A percentile compares a stretch with the other conserved stretches of the same genome.
Conservation (phyloP, 257 asterid genomes). For the Cynanchum wilfordii region DNA sequence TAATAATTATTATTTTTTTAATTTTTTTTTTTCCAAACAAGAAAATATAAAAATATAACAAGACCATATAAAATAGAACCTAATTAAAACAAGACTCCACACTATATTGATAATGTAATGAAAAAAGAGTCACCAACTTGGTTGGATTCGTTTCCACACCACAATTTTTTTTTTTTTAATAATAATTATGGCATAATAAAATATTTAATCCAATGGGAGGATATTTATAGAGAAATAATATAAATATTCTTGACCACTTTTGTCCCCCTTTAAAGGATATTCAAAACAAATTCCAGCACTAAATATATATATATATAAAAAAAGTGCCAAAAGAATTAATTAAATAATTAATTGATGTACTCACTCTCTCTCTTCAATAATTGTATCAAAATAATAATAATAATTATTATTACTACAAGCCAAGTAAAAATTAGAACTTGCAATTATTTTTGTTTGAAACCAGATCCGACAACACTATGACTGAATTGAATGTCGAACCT, state of each 20-base stretch:
- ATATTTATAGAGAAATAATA: neutral
- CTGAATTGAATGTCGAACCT: no score
- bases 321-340: no score
- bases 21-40: no score
- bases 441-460: no score
- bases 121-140: neutral
- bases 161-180: neutral
- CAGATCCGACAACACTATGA: no score
- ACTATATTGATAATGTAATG: neutral
- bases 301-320: no score
- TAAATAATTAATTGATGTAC: neutral
- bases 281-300: neutral
- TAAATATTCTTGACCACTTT: neutral
- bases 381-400: constrained; percentile 13
- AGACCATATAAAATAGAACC: no score
- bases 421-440: constrained; percentile 2
- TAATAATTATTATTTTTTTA: no score
- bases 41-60: no score
- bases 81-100: no score
- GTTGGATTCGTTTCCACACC: no score
- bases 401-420: neutral
- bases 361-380: constrained; percentile 18
- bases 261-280: neutral
- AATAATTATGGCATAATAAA: neutral
- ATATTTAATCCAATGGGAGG: constrained; percentile 10